phyloP scores from a whole-genome alignment of 768 basidiomycete species.

The Mycena epipterygia region DNA sequence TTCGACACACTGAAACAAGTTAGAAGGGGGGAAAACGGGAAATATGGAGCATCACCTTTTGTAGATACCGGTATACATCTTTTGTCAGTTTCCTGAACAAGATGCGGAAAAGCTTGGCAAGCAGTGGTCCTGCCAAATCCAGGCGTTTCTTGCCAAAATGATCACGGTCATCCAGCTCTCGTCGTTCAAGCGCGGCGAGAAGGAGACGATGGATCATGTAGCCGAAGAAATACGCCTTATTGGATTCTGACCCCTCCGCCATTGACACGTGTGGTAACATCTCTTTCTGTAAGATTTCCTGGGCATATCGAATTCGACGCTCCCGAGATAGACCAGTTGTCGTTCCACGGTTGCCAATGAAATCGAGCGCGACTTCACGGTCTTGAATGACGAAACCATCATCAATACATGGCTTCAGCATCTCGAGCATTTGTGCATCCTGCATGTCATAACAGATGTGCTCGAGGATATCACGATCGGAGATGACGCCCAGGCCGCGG shows the following conservation, averaged over 20 bases:
- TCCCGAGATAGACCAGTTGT: constrained; percentile 93
- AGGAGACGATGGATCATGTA: constrained; percentile 99
- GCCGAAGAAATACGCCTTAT: constrained; percentile 99
- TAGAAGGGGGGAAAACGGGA: neutral
- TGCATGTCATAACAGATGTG: constrained; percentile 99
- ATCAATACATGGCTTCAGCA: constrained; percentile 98
- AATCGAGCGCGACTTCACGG: constrained; percentile 96
- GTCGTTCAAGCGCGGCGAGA: constrained; percentile 91
- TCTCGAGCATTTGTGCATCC: constrained; percentile 96
- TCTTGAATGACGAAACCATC: constrained; percentile 99
- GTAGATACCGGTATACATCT: constrained; percentile 96
- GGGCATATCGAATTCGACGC: constrained; percentile 94
- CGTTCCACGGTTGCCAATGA: constrained; percentile 98
- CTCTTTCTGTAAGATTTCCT: constrained; percentile 98
- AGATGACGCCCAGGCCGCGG: constrained; percentile 96
- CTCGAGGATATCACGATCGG: constrained; percentile 96
- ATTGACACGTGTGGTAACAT: constrained; percentile 98
- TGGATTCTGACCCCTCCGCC: constrained; percentile 95
- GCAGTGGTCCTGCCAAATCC: constrained; percentile 94
- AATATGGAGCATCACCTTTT: constrained; percentile 78
- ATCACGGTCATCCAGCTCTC: constrained; percentile 98
- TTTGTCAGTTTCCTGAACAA: constrained; percentile 96
- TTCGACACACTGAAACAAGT: constrained; percentile 85
- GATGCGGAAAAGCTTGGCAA: constrained; percentile 98
- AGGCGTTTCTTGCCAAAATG: constrained; percentile 99